Conservation (phyloP, 345 rosid species). For the Gossypium longicalyx region DNA sequence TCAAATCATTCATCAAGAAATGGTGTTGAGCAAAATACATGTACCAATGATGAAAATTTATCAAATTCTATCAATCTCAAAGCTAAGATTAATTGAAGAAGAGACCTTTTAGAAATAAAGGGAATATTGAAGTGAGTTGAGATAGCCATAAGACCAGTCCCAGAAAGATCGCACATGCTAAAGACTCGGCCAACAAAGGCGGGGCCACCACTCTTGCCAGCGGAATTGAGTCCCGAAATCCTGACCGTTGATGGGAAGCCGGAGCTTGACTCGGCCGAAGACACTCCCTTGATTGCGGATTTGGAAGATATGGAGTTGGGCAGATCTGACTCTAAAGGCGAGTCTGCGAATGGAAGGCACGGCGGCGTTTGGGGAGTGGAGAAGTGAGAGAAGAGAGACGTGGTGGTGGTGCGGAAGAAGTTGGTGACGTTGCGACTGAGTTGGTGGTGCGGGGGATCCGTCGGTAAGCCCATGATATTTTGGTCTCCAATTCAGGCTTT, state of each 20-base stretch:
- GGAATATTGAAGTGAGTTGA: constrained; percentile 89
- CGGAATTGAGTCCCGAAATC: constrained; percentile 61
- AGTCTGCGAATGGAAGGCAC: constrained; percentile 33
- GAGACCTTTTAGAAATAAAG: constrained; percentile 72
- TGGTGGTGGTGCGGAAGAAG: constrained; percentile 39
- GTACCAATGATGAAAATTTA: no score
- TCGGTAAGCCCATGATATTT: constrained; percentile 35
- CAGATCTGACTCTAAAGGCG: constrained; percentile 33
- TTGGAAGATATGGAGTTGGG: constrained; percentile 44
- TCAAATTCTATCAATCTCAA: not conserved
- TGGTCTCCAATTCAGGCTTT: not conserved
- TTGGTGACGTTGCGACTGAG: constrained; percentile 32
- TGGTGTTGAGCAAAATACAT: not conserved
- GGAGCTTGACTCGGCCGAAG: constrained; percentile 47
- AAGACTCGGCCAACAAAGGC: constrained; percentile 97
- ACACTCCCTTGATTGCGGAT: constrained; percentile 38
- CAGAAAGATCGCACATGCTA: constrained; percentile 97
- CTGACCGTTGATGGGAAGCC: constrained; percentile 76
- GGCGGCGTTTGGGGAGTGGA: constrained; percentile 38
- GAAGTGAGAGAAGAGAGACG: constrained; percentile 42
- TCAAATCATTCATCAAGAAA: not conserved
- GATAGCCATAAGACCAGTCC: constrained; percentile 95
- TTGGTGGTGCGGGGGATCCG: constrained; percentile 37
- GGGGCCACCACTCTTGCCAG: constrained; percentile 73
- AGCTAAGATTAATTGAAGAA: not conserved